These are phyloP conservation scores for Penicillium flavigenum DNA, from an alignment of 495 filamentous ascomycete species.

Conservation along the genomic window DNA sequence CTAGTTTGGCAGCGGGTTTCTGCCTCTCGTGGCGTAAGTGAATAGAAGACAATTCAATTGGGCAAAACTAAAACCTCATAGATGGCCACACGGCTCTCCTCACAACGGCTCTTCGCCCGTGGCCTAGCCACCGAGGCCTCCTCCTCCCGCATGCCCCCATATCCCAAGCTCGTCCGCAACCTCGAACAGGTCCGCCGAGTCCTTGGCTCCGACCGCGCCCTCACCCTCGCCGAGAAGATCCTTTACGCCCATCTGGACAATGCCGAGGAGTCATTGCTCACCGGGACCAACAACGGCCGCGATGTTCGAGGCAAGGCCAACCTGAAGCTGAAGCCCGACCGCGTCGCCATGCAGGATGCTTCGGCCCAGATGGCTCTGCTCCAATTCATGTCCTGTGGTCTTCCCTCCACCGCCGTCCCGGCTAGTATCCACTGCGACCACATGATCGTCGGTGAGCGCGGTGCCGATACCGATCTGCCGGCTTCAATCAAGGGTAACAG, in stretches of 20 bases:
- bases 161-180: constrained; percentile 35
- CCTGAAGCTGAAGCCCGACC: constrained; percentile 95
- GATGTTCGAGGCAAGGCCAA: constrained; percentile 82
- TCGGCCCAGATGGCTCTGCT: constrained; percentile 97
- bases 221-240: constrained; percentile 96
- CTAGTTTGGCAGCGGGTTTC: constrained; percentile 35
- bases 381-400: constrained; percentile 96
- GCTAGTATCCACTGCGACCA: constrained; percentile 99
- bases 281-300: constrained; percentile 60
- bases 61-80: constrained; percentile 12
- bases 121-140: constrained; percentile 34
- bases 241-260: constrained; percentile 93
- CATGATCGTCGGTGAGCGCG: constrained; percentile 89
- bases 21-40: constrained; percentile 35
- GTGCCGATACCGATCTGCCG: constrained; percentile 84
- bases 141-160: constrained; percentile 35
- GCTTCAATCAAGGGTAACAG: constrained; percentile 87
- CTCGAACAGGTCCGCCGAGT: constrained; percentile 34
- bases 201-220: constrained; percentile 46
- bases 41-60: constrained; percentile 1
- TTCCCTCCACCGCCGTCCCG: constrained; percentile 89
- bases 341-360: constrained; percentile 98
- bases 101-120: constrained; percentile 30
- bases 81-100: constrained; percentile 31
- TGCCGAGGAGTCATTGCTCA: constrained; percentile 56